Evolutionary conservation across 768 basidiomycete genomes (phyloP).

Genomic region (Candolleomyces aberdarensis): DNA sequence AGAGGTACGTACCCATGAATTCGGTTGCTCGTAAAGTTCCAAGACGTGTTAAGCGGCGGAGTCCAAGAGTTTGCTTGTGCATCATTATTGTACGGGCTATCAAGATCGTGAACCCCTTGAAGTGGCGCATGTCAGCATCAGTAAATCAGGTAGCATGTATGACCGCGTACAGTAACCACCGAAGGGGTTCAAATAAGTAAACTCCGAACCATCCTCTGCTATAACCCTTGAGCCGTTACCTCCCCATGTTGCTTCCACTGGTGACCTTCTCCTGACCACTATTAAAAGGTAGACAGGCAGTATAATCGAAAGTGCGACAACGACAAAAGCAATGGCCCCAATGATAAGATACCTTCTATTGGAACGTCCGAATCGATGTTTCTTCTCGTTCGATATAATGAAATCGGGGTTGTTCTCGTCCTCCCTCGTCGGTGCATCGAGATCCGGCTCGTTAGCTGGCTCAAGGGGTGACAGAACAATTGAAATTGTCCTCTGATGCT

Average conservation of each 20-base stretch:
- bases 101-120: conserved; percentile 59
- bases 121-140: background rate
- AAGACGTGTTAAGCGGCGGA: conserved; percentile 59
- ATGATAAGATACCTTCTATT: no score
- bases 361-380: no score
- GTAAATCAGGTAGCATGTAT: background rate
- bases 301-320: no score
- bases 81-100: conserved; percentile 66
- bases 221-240: conserved; percentile 70
- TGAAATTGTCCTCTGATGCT: no score
- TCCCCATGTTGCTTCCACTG: conserved; percentile 6
- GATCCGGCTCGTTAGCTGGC: no score
- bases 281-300: no score
- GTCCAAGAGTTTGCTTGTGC: conserved; percentile 73
- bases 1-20: conserved; percentile 45
- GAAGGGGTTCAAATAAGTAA: conserved; percentile 75
- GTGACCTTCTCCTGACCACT: no score
- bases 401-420: no score
- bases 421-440: no score
- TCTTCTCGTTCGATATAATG: no score
- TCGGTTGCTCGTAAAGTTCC: conserved; percentile 70
- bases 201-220: conserved; percentile 71
- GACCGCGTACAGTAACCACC: conserved; percentile 74
- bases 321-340: no score
- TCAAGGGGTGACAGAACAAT: no score